These are phyloP conservation scores for Thermomyces lanuginosus DNA, from an alignment of 2,329 filamentous ascomycete genomes.

Conservation along the genomic window DNA sequence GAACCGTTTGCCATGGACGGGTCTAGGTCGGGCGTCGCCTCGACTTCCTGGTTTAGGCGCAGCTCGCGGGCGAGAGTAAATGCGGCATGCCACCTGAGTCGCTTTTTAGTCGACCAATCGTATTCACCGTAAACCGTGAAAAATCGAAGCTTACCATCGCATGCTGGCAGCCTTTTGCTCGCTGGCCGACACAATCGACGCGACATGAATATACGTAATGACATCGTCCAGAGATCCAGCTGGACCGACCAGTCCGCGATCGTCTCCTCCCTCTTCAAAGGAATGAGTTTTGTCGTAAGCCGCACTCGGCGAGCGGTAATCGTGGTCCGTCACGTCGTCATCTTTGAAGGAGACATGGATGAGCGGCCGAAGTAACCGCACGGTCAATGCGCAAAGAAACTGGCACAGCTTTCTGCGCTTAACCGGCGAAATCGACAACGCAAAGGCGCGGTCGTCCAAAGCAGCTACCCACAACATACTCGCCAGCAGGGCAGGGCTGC, in stretches of 20 bases:
- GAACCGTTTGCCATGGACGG: conserved; percentile 32
- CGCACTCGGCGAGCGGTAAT: conserved; percentile 47
- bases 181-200: conserved; percentile 79
- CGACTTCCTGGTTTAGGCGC: conserved; percentile 67
- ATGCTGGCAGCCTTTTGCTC: conserved; percentile 91
- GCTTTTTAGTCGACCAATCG: too few species aligned
- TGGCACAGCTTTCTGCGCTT: conserved; percentile 75
- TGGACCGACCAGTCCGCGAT: conserved; percentile 28
- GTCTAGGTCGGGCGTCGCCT: conserved; percentile 17
- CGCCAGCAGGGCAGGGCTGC: conserved; percentile 70
- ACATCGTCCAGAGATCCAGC: conserved; percentile 74
- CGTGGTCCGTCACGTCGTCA: conserved; percentile 29
- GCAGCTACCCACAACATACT: conserved; percentile 96
- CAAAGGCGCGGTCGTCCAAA: conserved; percentile 79
- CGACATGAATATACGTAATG: conserved; percentile 80
- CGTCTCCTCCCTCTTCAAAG: conserved; percentile 41
- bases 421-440: conserved; percentile 66
- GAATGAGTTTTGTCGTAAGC: conserved; percentile 48
- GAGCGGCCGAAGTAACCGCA: conserved; percentile 67
- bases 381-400: conserved; percentile 70
- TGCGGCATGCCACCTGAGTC: conserved; percentile 68
- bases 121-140: not conserved
- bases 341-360: conserved; percentile 53
- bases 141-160: conserved; percentile 42
- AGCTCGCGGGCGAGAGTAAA: conserved; percentile 81